Evolutionary conservation across 192 early-diverging fungal species (phyloP).

Genomic region (Entophlyctis luteolus): DNA sequence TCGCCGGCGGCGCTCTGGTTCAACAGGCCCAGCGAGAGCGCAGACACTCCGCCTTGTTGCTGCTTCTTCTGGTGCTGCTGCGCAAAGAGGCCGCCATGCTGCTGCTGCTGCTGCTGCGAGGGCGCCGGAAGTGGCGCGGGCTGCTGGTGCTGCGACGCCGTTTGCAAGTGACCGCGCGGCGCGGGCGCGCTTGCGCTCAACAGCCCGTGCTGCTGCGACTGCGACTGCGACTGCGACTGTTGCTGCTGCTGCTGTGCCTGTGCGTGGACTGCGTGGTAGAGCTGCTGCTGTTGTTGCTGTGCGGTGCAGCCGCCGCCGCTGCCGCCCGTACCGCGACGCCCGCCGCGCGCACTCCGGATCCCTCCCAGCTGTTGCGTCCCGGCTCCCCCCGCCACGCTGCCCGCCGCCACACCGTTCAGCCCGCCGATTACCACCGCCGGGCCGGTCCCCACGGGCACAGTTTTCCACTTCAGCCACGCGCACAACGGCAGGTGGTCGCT

Average conservation of each 20-base stretch:
- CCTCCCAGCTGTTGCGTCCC: no score
- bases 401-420: not conserved
- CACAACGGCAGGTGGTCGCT: conserved; percentile 19
- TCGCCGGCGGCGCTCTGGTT: conserved; percentile 1
- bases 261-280: not conserved
- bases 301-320: not conserved
- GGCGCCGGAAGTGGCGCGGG: not conserved
- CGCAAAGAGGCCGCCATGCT: no score
- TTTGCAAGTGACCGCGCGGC: no score
- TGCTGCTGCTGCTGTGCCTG: conserved; percentile 19
- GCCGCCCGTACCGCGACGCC: not conserved
- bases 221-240: conserved; percentile 4
- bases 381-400: not conserved
- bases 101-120: not conserved
- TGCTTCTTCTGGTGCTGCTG: not conserved
- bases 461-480: conserved; percentile 30
- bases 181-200: not conserved
- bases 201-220: not conserved
- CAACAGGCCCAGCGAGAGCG: conserved; percentile 16
- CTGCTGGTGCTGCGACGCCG: conserved; percentile 11
- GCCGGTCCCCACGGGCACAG: conserved; percentile 22
- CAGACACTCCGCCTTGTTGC: not conserved
- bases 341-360: not conserved
- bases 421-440: not conserved
- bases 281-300: conserved; percentile 5